Evolutionary conservation across 208 protist genomes (phyloP), one percentile per base, ranked within the genome.

Genomic region (Leishmania arabica): DNA sequence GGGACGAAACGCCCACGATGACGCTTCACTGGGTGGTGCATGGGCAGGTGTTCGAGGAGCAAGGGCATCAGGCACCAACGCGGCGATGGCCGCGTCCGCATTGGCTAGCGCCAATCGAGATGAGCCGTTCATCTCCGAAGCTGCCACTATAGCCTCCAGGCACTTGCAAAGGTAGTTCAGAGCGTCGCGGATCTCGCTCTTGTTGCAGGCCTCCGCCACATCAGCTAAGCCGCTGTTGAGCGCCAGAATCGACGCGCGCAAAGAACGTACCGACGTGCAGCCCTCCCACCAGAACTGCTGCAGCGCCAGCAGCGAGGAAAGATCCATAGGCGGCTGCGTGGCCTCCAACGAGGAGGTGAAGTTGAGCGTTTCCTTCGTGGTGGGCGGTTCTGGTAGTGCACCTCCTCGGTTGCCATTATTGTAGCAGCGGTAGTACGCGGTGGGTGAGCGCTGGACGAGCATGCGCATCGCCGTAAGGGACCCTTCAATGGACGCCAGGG

Each of bases 271-370:
- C 2, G 84, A 53, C 13, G 65, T 62, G 76, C 89, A 87, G 53
- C 91, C 93, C 58, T 93, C 89, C 91, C 89, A 92, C 89, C 90
- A 92, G 74, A 96, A 92, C 47, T 84, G 77, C 60, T 95, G 88
- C 15, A 93, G 58, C 11, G 90, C 87, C 3, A 93, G 54, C 37
- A 95, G 73, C 83, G 88, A 89, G 51, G 34, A 37, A 31, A 79
- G 24, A 11, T 80, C 75, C 8, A 73, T 60, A 6, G 53, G 24
- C 11, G 15, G 21, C 65, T 24, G 47, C 17, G 58, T 49, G 53
- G 45, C 31, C 42, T 78, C 60, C 71, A 34, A 31, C 31, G 56
- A 19, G 8, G 37, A 21, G 74, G 51, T 60, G 34, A 66, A 19
- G 54, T 3, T 49, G 34, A 51, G 51, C 34, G 11, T 31, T 31